Percentiles rank a stretch among this genome's conserved stretches.
Conservation (phyloP, 1,139 yeast genomes). For the Arxiozyma slooffiae region DNA sequence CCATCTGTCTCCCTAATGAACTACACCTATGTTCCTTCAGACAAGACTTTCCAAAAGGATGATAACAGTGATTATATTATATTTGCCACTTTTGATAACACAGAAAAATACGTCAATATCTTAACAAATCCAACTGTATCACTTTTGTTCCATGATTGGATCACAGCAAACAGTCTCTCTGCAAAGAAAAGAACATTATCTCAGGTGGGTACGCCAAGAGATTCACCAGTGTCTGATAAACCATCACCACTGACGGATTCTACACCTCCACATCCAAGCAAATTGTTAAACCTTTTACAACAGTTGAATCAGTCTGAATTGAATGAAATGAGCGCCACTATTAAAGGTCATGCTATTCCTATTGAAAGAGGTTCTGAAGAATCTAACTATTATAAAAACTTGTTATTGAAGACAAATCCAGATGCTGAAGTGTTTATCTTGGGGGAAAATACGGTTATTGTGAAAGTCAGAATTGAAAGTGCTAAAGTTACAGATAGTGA, state of each 20-base stretch:
- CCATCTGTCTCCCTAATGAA: conserved; percentile 90
- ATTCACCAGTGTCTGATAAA: conserved; percentile 1
- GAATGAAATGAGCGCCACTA: conserved; percentile 67
- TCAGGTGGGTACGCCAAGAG: conserved; percentile 17
- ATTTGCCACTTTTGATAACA: conserved; percentile 56
- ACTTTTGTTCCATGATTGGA: conserved; percentile 80
- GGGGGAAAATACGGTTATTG: conserved; percentile 52
- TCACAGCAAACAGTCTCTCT: conserved; percentile 42
- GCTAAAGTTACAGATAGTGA: conserved; percentile 78
- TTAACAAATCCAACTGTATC: conserved; percentile 63
- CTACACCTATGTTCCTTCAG: conserved; percentile 50
- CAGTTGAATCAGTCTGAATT: conserved; percentile 67
- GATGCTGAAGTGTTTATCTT: conserved; percentile 63
- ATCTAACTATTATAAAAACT: conserved; percentile 45
- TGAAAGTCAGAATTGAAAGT: conserved; percentile 51
- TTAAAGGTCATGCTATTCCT: conserved; percentile 60
- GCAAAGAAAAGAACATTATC: conserved; percentile 22
- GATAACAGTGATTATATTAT: conserved; percentile 42
- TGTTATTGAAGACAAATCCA: conserved; percentile 51
- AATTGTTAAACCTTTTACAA: conserved; percentile 52
- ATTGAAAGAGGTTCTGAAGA: conserved; percentile 36
- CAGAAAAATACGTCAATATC: conserved; percentile 65
- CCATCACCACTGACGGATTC: conserved; percentile 4
- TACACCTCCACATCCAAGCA: conserved; percentile 20
- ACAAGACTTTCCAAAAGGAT: conserved; percentile 27